These are phyloP conservation scores for Mortierella sp. DNA, from an alignment of 371 early-diverging fungal species.

Conservation along the genomic window DNA sequence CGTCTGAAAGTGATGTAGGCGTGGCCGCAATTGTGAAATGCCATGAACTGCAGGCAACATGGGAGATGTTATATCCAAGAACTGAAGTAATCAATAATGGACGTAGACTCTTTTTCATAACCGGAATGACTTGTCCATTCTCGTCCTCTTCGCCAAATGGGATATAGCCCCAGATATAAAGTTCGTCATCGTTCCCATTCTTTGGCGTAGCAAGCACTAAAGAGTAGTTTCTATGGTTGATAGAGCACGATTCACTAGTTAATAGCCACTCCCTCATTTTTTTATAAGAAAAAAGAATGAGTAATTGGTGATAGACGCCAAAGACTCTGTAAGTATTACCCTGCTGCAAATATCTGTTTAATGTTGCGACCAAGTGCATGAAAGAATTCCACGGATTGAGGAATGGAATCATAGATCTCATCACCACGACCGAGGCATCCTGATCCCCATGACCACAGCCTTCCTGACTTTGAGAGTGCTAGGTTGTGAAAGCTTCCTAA, in stretches of 20 bases:
- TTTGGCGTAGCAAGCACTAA: constrained; percentile 48
- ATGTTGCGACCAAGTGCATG: constrained; percentile 48
- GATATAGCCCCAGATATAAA: constrained; percentile 55
- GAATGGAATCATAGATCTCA: constrained; percentile 52
- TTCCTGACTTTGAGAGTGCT: constrained; percentile 50
- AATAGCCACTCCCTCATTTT: neutral
- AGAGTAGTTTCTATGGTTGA: constrained; percentile 36
- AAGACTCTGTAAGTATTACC: constrained; percentile 13
- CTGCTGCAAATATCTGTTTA: constrained; percentile 52
- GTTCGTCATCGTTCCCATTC: constrained; percentile 45
- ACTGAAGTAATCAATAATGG: constrained; percentile 50
- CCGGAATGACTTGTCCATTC: constrained; percentile 25
- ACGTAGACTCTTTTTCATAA: constrained; percentile 51
- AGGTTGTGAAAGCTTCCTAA: constrained; percentile 54
- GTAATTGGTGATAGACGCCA: too few relatives aligned
- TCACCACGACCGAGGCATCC: constrained; percentile 54
- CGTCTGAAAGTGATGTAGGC: constrained; percentile 8
- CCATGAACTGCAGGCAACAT: constrained; percentile 56
- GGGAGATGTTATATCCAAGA: constrained; percentile 50
- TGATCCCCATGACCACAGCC: constrained; percentile 57
- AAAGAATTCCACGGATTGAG: constrained; percentile 55
- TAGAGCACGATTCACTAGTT: neutral
- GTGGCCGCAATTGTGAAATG: constrained; percentile 52
- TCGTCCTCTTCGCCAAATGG: constrained; percentile 50
- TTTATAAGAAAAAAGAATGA: neutral